A percentile compares a stretch with the other conserved stretches of the same genome.
Conservation (phyloP, 495 filamentous ascomycete genomes). For the Xylaria nigripes region DNA sequence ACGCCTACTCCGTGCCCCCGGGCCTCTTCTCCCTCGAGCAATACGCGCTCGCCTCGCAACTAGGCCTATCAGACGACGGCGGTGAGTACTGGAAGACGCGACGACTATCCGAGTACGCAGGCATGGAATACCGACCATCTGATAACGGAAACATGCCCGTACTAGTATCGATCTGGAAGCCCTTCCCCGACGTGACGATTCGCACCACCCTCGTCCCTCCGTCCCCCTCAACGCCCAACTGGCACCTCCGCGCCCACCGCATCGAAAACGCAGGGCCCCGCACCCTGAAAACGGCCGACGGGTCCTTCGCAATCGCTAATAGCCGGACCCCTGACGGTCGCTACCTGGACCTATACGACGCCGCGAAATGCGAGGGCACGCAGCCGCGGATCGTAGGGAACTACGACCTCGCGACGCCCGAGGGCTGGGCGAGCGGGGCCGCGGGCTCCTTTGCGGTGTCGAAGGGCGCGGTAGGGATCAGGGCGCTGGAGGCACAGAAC, state of each 20-base stretch:
- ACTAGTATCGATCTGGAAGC: slow-evolving; percentile 58
- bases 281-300: slow-evolving; percentile 59
- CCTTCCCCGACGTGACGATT: slow-evolving; percentile 57
- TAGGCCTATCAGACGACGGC: slow-evolving; percentile 68
- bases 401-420: slow-evolving; percentile 45
- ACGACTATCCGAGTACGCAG: slow-evolving; percentile 49
- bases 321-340: slow-evolving; percentile 51
- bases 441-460: slow-evolving; percentile 56
- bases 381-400: slow-evolving; percentile 45
- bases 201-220: slow-evolving; percentile 59
- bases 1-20: slow-evolving; percentile 68
- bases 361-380: slow-evolving; percentile 37
- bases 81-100: slow-evolving; percentile 75
- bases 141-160: slow-evolving; percentile 32
- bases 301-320: slow-evolving; percentile 61
- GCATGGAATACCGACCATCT: slow-evolving; percentile 41
- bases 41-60: slow-evolving; percentile 62
- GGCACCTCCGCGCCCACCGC: slow-evolving; percentile 59
- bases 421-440: slow-evolving; percentile 46
- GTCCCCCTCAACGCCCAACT: slow-evolving; percentile 44
- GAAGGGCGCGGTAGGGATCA: slow-evolving; percentile 61
- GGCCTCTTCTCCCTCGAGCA: slow-evolving; percentile 70
- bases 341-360: slow-evolving; percentile 46
- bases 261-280: slow-evolving; percentile 43
- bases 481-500: slow-evolving; percentile 41